Base-by-base conservation (phyloP, 805 yeast genomes). In the Hanseniaspora occidentalis region DNA sequence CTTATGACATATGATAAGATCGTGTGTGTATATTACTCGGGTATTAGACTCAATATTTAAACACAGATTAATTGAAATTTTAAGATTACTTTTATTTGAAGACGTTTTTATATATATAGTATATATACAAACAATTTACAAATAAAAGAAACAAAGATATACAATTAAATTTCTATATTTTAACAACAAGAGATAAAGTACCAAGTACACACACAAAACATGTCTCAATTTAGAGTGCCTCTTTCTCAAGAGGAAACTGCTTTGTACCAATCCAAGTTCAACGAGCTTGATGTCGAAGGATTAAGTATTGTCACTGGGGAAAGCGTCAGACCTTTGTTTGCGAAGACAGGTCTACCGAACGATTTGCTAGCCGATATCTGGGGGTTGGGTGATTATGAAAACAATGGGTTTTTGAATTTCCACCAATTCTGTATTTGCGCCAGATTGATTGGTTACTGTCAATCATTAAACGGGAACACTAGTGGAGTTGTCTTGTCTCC, bases 301-400 rank as follows among this genome's bases (percentile, higher is more conserved):
- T 62, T 80, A 35, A 95, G 95, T 4, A 69, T 80, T 23, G 81
- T 89, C 43, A 82, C 96, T 3, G 98, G 98, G 26, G 88, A 81
- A 29, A 76, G 79, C 31, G 84, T 95, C 10, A 75, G 92, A 48
- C 70, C 84, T 10, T 67, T 94, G 6, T 77, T 92, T 47, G 95
- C 86, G 51, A 82, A 81, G 44, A 78, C 94, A 3, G 94, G 94
- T 1, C 68, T 92, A 37, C 77, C 92, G 5, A 79, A 94, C 3
- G 67, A 77, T 14, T 64, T 73, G 23, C 67, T 92, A 26, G 95
- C 96, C 8, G 92, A 86, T 60, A 79, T 92, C 47, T 92, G 98
- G 98, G 88, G 83, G 58, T 57, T 82, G 26, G 86, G 95, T n/a
- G 99, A 92, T 61, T 71, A 74, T n/a, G 78, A 76, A 44, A 85